Evolutionary conservation across 805 yeast genomes (phyloP), one percentile per base, ranked within the genome.

Genomic region (Lipomyces sp.): DNA sequence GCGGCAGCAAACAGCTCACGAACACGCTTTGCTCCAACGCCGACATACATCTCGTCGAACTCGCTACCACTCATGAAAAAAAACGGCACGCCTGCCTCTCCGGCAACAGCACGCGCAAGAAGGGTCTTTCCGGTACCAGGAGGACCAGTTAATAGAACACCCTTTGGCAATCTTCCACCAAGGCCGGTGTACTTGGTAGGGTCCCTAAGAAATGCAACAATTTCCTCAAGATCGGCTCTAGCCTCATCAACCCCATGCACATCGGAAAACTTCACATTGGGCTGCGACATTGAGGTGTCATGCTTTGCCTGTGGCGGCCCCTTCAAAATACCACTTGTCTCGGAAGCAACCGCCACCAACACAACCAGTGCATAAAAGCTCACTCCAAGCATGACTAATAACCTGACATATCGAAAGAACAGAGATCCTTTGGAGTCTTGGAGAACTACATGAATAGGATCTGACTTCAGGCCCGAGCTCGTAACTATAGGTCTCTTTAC

Each of bases 231-330:
- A 80, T 95, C 99, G 6, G 96, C 91, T 75, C 98, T 87, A 3
- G 99, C 99, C 81, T 95, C 99, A 79, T 96, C 99, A 69, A 94
- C 96, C 64, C 99, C 99, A 75, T 93, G 89, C 45, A 96, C 98
- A 77, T 95, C 99, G 56, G 87, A 85, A 77, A 95, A 95, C 42
- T 87, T 88, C 51, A 93, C 98, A 53, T 90, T 90, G 4, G 94
- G 89, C 76, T 88, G 89, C 29, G 91, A 85, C 61, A 90, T 92
- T 73, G 92, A 97, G 54, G 91, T 89, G 75, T 90, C 89, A 71
- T 90, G 95, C 50, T 86, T 87, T 15, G 86, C 85, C 71, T 90
- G 92, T 13, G 89, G 78, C 15, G 78, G 77, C 33, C 81, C 80
- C 74, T 90, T 90, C 79, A 92, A 83, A 53, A 94, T 87, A 54